A percentile compares a stretch with the other conserved stretches of the same genome.
Evolutionary conservation across 495 filamentous ascomycete species (phyloP).

Genomic region (Bombardia bombarda): DNA sequence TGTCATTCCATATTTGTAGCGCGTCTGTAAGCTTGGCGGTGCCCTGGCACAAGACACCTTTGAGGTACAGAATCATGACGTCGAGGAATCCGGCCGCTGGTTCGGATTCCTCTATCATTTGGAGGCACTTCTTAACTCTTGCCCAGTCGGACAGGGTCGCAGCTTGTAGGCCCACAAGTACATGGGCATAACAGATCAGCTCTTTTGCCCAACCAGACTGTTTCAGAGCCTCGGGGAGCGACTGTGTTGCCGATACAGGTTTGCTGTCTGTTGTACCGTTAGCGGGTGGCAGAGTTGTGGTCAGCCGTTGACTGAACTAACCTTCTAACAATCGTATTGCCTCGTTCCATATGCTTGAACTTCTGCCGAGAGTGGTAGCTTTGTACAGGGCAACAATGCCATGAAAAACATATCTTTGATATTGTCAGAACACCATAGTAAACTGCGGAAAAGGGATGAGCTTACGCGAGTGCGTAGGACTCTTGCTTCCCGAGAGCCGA

Average conservation of each 20-base stretch:
- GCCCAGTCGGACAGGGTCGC: slow-evolving; percentile 39
- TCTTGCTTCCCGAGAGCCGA: slow-evolving; percentile 43
- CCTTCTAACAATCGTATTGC: slow-evolving; percentile 23
- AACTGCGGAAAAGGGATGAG: background rate
- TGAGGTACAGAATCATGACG: slow-evolving; percentile 54
- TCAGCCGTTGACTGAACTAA: background rate
- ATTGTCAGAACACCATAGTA: slow-evolving; percentile 31
- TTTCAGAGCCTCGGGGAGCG: slow-evolving; percentile 37
- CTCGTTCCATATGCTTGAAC: slow-evolving; percentile 35
- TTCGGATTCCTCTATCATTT: slow-evolving; percentile 25
- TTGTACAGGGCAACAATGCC: slow-evolving; percentile 60
- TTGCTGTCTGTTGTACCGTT: slow-evolving; percentile 29
- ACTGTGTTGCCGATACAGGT: slow-evolving; percentile 16
- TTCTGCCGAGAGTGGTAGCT: slow-evolving; percentile 57
- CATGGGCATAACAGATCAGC: slow-evolving; percentile 36
- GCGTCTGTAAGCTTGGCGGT: slow-evolving; percentile 62
- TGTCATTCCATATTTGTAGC: slow-evolving; percentile 54
- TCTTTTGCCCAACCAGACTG: slow-evolving; percentile 35
- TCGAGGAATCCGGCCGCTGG: slow-evolving; percentile 25
- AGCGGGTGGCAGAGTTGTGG: no score
- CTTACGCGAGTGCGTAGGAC: slow-evolving; percentile 40
- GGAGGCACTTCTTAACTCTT: slow-evolving; percentile 34
- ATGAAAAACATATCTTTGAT: slow-evolving; percentile 46
- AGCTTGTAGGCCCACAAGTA: slow-evolving; percentile 38
- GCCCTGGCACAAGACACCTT: slow-evolving; percentile 71